These are phyloP conservation scores for Leishmania gerbilli DNA, from an alignment of 208 protist genomes.

Conservation along the genomic window DNA sequence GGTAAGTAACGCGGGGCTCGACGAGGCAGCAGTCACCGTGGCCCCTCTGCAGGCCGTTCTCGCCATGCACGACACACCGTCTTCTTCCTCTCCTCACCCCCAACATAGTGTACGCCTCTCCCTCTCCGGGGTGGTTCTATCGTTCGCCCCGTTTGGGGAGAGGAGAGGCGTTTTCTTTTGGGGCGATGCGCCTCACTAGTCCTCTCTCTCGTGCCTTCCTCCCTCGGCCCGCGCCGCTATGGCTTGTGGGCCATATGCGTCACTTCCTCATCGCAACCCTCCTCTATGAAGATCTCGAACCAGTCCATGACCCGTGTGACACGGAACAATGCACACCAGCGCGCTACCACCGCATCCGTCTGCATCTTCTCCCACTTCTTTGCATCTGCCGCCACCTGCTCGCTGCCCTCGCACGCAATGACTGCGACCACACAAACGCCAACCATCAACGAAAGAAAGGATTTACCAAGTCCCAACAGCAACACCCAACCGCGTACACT, in stretches of 20 bases:
- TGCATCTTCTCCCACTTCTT: neutral
- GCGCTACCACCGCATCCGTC: neutral
- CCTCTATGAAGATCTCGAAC: neutral
- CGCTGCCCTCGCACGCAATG: neutral
- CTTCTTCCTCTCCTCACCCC: neutral
- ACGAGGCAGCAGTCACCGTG: neutral
- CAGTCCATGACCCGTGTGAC: neutral
- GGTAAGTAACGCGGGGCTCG: constrained; percentile 49
- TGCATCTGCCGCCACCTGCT: neutral
- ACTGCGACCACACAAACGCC: neutral
- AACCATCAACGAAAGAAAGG: constrained; percentile 3
- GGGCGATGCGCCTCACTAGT: neutral
- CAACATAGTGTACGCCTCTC: neutral
- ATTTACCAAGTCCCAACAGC: constrained; percentile 2
- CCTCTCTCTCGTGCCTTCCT: neutral
- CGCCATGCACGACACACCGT: neutral
- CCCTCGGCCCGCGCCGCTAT: neutral
- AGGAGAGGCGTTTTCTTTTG: neutral
- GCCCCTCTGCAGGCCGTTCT: neutral
- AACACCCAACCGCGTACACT: constrained; percentile 1
- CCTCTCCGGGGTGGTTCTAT: neutral
- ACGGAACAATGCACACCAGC: neutral
- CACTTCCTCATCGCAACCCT: neutral
- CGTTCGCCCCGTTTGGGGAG: neutral
- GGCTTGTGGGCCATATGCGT: neutral